Evolutionary conservation across 2,329 filamentous ascomycete species (phyloP), one percentile per base, ranked within the genome.

Genomic region (Diaporthe citrichinensis): DNA sequence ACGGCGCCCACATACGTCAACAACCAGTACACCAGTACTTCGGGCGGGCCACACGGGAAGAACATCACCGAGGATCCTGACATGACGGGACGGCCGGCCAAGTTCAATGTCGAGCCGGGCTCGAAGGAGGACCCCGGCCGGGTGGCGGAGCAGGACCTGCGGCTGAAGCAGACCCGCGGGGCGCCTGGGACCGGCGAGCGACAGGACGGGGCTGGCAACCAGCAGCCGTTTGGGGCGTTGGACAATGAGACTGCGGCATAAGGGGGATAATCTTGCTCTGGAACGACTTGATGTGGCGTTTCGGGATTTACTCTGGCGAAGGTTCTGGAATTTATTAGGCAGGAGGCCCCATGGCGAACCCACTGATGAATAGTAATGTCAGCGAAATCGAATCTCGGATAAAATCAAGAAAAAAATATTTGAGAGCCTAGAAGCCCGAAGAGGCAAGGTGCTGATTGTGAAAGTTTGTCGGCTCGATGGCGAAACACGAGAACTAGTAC

Each of bases 41-140:
- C 55, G n/a, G 62, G 44, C n/a, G 73, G 77, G 4, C 80, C 80
- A 46, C 78, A 81, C 44, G 81, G 80, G 15, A 79, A 78, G 79
- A 80, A 81, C 62, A 72, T 82, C 44, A 78, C 61, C 5, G 80
- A 81, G 74, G 80, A 80, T 36, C 77, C 76, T 15, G 80, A 80
- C 41, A 77, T 77, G 58, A 78, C 76, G 1, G 78, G 77, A n/a
- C 79, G 80, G 1, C 79, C 78, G 8, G 79, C 14, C 14, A 76
- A 71, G 7, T 55, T 76, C 61, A 53, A 79, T 41, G 79, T 80
- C 14, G 80, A 81, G 79, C 80, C 80, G 3, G 80, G 80, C 12
- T 79, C 77, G n/a, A 71, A 76, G 67, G 20, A 78, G 41, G 81
- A 82, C 53, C 80, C 80, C 0, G 72, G 34, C 4, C 53, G 79